These are phyloP conservation scores for Paracoccidioides brasiliensis DNA, from an alignment of 2,329 filamentous ascomycete species.

Conservation along the genomic window DNA sequence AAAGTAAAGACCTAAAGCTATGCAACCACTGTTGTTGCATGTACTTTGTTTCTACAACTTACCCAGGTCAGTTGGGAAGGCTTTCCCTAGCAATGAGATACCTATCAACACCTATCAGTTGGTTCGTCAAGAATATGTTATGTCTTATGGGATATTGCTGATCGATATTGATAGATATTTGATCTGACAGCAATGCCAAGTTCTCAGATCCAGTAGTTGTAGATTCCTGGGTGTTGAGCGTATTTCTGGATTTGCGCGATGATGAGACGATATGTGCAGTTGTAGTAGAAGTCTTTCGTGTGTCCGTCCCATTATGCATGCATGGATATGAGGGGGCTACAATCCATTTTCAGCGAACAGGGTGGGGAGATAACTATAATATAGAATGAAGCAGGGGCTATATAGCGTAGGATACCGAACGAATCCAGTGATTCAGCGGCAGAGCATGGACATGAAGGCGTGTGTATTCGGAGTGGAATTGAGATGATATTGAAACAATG, in stretches of 20 bases:
- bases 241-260: neutral
- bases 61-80: conserved; percentile 27
- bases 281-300: neutral
- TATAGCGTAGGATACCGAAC: neutral
- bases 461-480: too few relatives aligned
- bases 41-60: conserved; percentile 11
- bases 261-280: neutral
- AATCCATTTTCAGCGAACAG: conserved; percentile 2
- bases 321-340: neutral
- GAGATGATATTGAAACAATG: too few relatives aligned
- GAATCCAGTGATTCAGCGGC: neutral
- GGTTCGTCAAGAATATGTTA: conserved; percentile 26
- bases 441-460: neutral
- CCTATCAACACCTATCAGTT: conserved; percentile 15
- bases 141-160: conserved; percentile 24
- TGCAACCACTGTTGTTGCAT: neutral
- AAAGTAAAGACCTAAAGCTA: neutral
- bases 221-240: neutral
- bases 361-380: neutral
- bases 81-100: conserved; percentile 30
- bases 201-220: neutral
- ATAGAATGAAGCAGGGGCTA: neutral
- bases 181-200: neutral
- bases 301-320: conserved; percentile 4
- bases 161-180: conserved; percentile 12